Conservation (phyloP, 179 eudicot species). For the Beta macrorhiza region DNA sequence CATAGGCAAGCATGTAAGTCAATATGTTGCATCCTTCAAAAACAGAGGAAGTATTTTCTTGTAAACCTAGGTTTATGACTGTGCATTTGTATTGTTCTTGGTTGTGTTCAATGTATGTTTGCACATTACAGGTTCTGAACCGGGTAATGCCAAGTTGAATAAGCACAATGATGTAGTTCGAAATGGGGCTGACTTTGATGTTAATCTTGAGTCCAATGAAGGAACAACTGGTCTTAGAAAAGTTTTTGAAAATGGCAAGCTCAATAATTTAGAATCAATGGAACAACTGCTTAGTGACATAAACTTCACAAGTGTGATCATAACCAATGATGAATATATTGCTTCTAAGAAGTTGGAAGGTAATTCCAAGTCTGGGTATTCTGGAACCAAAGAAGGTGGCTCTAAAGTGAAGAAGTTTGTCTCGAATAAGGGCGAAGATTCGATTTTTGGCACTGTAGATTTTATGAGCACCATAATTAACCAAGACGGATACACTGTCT, state of each 20-base stretch:
- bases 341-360: conserved; percentile 27
- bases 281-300: conserved; percentile 21
- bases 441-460: conserved; percentile 42
- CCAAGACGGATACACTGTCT: conserved; percentile 65
- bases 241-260: conserved; percentile 14
- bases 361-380: conserved; percentile 25
- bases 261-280: neutral
- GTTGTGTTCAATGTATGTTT: conserved; percentile 8
- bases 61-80: neutral
- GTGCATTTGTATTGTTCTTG: conserved; percentile 6
- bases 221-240: conserved; percentile 15
- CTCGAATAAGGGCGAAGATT: conserved; percentile 40
- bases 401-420: conserved; percentile 35
- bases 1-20: too few relatives aligned
- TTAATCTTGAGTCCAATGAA: conserved; percentile 21
- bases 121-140: conserved; percentile 29
- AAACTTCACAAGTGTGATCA: conserved; percentile 34
- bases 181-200: conserved; percentile 30
- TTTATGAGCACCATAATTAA: conserved; percentile 65
- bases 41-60: neutral
- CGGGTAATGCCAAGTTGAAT: conserved; percentile 12
- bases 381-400: conserved; percentile 37
- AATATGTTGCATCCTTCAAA: too few relatives aligned
- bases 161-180: conserved; percentile 17
- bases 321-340: conserved; percentile 27